These are phyloP conservation scores for Eimeria acervulina DNA, from an alignment of 169 alveolate species.

Conservation along the genomic window DNA sequence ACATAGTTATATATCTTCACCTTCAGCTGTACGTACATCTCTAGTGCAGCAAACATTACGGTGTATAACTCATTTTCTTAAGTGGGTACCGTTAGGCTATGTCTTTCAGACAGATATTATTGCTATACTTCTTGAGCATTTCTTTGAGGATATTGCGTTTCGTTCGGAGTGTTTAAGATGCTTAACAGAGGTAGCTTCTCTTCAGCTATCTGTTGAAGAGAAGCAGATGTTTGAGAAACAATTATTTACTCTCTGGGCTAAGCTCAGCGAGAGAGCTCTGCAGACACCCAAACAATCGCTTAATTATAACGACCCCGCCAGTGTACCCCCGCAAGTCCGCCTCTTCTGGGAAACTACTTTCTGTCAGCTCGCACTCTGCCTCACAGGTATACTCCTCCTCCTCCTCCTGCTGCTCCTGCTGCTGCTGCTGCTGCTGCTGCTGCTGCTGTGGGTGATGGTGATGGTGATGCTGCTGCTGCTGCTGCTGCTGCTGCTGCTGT, in stretches of 20 bases:
- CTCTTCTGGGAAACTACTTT: constrained; percentile 84
- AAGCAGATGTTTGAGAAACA: constrained; percentile 86
- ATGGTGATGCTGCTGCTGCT: neutral
- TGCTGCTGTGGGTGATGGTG: neutral
- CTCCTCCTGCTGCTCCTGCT: neutral
- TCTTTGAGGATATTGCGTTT: constrained; percentile 94
- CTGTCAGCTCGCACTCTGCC: constrained; percentile 82
- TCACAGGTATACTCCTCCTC: constrained; percentile 75
- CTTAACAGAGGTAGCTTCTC: constrained; percentile 95
- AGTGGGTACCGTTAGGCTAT: constrained; percentile 97
- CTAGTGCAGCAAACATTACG: constrained; percentile 94
- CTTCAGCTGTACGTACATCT: constrained; percentile 90
- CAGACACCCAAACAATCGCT: constrained; percentile 90
- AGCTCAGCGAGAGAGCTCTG: constrained; percentile 89
- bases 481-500: neutral
- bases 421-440: neutral
- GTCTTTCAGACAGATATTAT: constrained; percentile 94
- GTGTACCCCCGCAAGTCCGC: constrained; percentile 84
- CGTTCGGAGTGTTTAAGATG: constrained; percentile 96
- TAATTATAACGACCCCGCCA: constrained; percentile 90
- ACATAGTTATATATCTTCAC: constrained; percentile 90
- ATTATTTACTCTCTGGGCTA: constrained; percentile 90
- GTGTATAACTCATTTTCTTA: constrained; percentile 95
- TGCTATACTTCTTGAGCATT: constrained; percentile 94
- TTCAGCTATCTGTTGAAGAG: constrained; percentile 89